phyloP scores from a whole-genome alignment of 1,139 yeast species.

The Nakaseomyces bracarensis region DNA sequence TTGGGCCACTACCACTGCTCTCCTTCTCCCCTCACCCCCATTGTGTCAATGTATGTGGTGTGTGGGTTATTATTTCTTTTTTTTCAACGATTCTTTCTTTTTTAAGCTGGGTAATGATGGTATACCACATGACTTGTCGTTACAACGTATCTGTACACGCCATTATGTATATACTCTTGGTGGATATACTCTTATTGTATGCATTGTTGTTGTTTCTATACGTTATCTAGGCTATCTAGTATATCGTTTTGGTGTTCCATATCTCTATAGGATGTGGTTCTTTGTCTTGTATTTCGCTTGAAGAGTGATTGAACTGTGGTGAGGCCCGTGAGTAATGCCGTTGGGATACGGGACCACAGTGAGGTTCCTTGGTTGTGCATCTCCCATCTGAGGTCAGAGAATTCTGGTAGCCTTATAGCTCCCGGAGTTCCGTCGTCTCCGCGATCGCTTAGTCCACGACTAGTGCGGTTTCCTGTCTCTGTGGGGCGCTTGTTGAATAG shows the following conservation, averaged over 20 bases:
- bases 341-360: conserved; percentile 10
- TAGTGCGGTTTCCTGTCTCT: background rate
- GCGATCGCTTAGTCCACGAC: background rate
- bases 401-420: background rate
- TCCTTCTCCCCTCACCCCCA: too few relatives aligned
- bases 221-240: conserved; percentile 26
- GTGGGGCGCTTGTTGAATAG: conserved; percentile 12
- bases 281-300: too few relatives aligned
- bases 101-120: too few relatives aligned
- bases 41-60: too few relatives aligned
- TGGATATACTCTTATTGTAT: too few relatives aligned
- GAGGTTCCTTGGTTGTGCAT: conserved; percentile 6
- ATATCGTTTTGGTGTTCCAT: conserved; percentile 30
- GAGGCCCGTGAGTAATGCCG: background rate
- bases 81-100: too few relatives aligned
- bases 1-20: too few relatives aligned
- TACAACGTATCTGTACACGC: too few relatives aligned
- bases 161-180: background rate
- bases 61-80: too few relatives aligned
- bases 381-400: conserved; percentile 1
- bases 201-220: background rate
- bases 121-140: too few relatives aligned
- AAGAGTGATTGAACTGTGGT: too few relatives aligned
- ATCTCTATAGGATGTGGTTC: conserved; percentile 19
- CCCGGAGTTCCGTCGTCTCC: too few relatives aligned